Evolutionary conservation across 805 yeast species (phyloP).

Genomic region (Monosporozyma siamensis): DNA sequence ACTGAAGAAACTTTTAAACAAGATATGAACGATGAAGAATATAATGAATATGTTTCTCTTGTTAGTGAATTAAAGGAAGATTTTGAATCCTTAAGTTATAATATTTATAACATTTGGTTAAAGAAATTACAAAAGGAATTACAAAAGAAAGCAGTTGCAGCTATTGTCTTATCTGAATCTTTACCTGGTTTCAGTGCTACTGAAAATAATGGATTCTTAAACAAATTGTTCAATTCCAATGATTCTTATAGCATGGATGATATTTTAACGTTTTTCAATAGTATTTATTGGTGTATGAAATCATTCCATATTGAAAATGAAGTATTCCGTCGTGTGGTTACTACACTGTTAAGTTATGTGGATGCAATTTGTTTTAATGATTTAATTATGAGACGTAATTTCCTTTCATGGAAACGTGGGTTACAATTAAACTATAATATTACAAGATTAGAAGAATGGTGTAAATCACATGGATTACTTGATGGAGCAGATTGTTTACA

Average conservation of each 20-base stretch:
- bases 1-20: constrained; percentile 71
- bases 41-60: constrained; percentile 76
- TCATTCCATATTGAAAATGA: constrained; percentile 78
- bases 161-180: constrained; percentile 88
- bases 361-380: constrained; percentile 94
- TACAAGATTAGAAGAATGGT: constrained; percentile 96
- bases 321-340: constrained; percentile 74
- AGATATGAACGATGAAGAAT: constrained; percentile 85
- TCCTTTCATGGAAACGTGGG: constrained; percentile 96
- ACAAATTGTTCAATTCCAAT: constrained; percentile 68
- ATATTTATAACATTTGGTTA: constrained; percentile 95
- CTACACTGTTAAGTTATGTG: constrained; percentile 74
- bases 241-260: constrained; percentile 89
- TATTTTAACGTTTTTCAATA: constrained; percentile 77
- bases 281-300: constrained; percentile 87
- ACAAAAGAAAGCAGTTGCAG: constrained; percentile 88
- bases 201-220: constrained; percentile 67
- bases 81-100: constrained; percentile 84
- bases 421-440: constrained; percentile 93
- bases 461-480: constrained; percentile 83
- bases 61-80: constrained; percentile 91
- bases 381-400: constrained; percentile 86
- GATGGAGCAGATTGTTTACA: constrained; percentile 79
- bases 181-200: constrained; percentile 93
- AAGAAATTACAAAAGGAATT: constrained; percentile 84